phyloP scores from a whole-genome alignment of 2,329 filamentous ascomycete species.

The Ophiocordyceps camponoti-floridani region DNA sequence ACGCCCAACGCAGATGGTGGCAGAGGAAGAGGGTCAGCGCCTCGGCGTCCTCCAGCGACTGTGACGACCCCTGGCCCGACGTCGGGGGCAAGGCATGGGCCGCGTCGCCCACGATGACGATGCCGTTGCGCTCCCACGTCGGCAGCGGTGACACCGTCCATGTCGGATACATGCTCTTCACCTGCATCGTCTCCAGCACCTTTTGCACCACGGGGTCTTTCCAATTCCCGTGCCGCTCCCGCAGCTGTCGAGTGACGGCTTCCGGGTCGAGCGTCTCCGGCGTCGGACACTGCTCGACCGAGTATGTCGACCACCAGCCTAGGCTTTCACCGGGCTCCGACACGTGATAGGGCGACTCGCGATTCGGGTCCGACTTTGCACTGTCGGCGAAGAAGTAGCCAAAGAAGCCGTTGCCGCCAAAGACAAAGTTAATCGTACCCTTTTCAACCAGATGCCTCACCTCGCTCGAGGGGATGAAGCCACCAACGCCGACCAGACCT shows the following conservation, averaged over 20 bases:
- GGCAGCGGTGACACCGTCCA: slow-evolving; percentile 7
- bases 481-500: slow-evolving; percentile 7
- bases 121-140: slow-evolving; percentile 7
- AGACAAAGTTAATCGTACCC: slow-evolving; percentile 7
- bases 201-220: slow-evolving; percentile 6
- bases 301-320: slow-evolving; percentile 7
- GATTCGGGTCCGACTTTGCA: slow-evolving; percentile 2
- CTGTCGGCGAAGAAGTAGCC: slow-evolving; percentile 7
- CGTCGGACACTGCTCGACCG: slow-evolving; percentile 4
- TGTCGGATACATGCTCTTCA: slow-evolving; percentile 6
- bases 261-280: slow-evolving; percentile 4
- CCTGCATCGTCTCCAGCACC: slow-evolving; percentile 2
- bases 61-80: slow-evolving; percentile 6
- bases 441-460: slow-evolving; percentile 5
- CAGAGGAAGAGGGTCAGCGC: slow-evolving; percentile 4
- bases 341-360: slow-evolving; percentile 5
- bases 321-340: slow-evolving; percentile 5
- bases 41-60: slow-evolving; percentile 7
- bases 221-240: slow-evolving; percentile 5
- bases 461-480: slow-evolving; percentile 4
- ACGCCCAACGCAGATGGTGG: slow-evolving; percentile 3
- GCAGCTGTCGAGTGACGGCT: slow-evolving; percentile 5
- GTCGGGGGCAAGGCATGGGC: slow-evolving; percentile 7
- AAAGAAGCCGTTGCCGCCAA: slow-evolving; percentile 8
- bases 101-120: slow-evolving; percentile 7